Evolutionary conservation across 345 rosid genomes (phyloP).

Genomic region (Stellera chamaejasme): DNA sequence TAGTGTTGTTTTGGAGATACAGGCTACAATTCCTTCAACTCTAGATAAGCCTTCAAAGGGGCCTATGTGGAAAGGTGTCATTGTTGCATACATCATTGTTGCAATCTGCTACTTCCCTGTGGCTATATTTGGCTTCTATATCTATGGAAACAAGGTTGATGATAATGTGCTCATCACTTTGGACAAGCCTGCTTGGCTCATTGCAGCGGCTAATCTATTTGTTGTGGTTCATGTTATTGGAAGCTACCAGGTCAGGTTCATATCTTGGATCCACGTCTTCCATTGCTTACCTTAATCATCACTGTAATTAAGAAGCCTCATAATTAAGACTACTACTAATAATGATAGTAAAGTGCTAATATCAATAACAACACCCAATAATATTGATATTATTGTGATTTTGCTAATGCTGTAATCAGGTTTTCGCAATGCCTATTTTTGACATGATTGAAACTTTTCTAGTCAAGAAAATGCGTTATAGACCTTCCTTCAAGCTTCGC

Average conservation of each 20-base stretch:
- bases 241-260: conserved; percentile 57
- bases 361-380: no score
- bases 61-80: conserved; percentile 83
- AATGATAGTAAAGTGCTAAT: no score
- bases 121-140: conserved; percentile 50
- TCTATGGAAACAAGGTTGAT: conserved; percentile 48
- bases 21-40: conserved; percentile 82
- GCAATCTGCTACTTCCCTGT: conserved; percentile 85
- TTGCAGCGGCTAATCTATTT: conserved; percentile 62
- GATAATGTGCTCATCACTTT: conserved; percentile 66
- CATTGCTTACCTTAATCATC: not conserved
- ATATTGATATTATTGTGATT: not conserved
- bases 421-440: conserved; percentile 77
- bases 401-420: conserved; percentile 14
- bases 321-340: not conserved
- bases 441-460: conserved; percentile 74
- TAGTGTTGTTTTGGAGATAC: conserved; percentile 81
- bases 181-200: conserved; percentile 59
- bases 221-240: conserved; percentile 83
- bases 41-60: conserved; percentile 75
- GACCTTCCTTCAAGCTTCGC: conserved; percentile 45
- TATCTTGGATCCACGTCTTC: not conserved
- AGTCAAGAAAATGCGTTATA: conserved; percentile 42
- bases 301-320: not conserved
- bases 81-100: conserved; percentile 56